phyloP scores from a whole-genome alignment of 2,329 filamentous ascomycete genomes.

The Fusarium hostae region DNA sequence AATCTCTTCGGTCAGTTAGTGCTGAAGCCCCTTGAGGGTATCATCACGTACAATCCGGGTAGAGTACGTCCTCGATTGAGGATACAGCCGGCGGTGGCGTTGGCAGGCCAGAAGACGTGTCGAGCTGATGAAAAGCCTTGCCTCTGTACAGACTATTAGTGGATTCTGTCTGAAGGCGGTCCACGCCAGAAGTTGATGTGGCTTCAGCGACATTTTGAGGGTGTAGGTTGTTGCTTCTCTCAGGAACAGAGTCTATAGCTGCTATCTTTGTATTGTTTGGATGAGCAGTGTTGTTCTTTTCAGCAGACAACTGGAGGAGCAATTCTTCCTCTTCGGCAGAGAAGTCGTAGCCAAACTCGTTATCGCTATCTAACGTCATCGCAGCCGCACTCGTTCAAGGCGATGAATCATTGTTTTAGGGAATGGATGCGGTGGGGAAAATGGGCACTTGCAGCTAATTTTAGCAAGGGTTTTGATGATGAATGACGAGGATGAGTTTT shows the following conservation, averaged over 20 bases:
- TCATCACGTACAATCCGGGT: constrained; percentile 64
- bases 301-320: constrained; percentile 50
- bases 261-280: constrained; percentile 17
- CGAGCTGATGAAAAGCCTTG: constrained; percentile 4
- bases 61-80: constrained; percentile 50
- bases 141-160: constrained; percentile 6
- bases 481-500: constrained; percentile 7
- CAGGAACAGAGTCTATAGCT: constrained; percentile 42
- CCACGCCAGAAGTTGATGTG: constrained; percentile 2
- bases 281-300: constrained; percentile 11
- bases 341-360: constrained; percentile 60
- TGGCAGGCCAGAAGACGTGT: background rate
- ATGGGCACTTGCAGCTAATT: constrained; percentile 6
- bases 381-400: constrained; percentile 7
- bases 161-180: background rate
- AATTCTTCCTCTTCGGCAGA: constrained; percentile 59
- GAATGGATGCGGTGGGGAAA: constrained; percentile 7
- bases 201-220: constrained; percentile 15
- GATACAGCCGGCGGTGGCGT: constrained; percentile 17
- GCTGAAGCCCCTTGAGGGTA: constrained; percentile 17
- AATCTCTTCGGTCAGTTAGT: constrained; percentile 74
- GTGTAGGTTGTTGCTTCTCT: constrained; percentile 20
- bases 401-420: constrained; percentile 40
- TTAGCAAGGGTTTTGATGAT: constrained; percentile 6
- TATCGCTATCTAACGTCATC: constrained; percentile 50